Percentiles rank a stretch among this genome's conserved stretches.
Conservation (phyloP, 768 basidiomycete species). For the Mycena rosella region DNA sequence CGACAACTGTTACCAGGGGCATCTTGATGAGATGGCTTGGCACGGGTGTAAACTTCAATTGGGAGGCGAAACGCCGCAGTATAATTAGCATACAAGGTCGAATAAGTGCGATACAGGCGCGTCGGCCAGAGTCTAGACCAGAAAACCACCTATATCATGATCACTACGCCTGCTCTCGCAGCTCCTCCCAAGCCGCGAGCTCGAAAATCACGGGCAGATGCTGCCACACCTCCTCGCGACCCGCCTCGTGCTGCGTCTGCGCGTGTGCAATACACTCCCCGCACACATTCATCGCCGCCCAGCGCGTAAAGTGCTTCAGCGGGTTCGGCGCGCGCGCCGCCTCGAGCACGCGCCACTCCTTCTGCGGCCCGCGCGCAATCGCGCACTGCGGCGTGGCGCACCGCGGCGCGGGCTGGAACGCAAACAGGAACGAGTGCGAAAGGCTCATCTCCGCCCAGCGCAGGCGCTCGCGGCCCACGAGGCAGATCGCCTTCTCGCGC, state of each 20-base stretch:
- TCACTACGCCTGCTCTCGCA: slow-evolving; percentile 20
- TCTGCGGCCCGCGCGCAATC: slow-evolving; percentile 52
- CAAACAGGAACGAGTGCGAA: slow-evolving; percentile 57
- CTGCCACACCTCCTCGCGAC: slow-evolving; percentile 41
- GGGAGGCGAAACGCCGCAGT: no score
- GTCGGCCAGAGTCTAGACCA: no score
- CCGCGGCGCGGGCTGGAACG: slow-evolving; percentile 49
- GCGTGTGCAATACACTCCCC: slow-evolving; percentile 36
- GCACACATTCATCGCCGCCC: slow-evolving; percentile 40
- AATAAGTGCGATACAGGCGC: no score
- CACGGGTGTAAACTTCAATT: no score
- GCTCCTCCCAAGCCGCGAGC: slow-evolving; percentile 36
- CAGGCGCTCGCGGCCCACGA: slow-evolving; percentile 57
- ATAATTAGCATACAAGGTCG: no score
- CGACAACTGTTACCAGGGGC: no score
- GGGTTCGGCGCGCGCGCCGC: slow-evolving; percentile 48
- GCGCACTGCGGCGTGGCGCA: slow-evolving; percentile 50
- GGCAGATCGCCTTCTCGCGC: slow-evolving; percentile 53
- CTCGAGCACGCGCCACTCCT: slow-evolving; percentile 59
- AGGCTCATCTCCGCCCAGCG: slow-evolving; percentile 56
- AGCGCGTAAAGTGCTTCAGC: slow-evolving; percentile 33
- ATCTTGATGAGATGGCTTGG: no score
- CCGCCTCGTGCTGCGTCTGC: slow-evolving; percentile 38
- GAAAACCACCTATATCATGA: no score
- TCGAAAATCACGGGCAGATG: slow-evolving; percentile 40